Conservation (phyloP, 179 eudicot genomes). For the Silene vulgaris region DNA sequence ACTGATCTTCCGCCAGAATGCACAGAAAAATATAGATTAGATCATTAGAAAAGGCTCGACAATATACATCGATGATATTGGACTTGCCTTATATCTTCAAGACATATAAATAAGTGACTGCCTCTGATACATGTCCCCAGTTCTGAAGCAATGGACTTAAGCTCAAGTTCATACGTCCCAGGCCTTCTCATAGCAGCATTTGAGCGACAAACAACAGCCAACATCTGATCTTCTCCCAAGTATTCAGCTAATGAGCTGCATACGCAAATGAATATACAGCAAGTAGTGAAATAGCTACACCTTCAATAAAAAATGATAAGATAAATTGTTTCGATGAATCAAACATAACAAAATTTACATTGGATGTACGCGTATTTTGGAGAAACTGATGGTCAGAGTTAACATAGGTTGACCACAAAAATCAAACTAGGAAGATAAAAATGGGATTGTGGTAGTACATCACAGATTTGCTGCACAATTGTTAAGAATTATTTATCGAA, state of each 20-base stretch:
- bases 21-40: neutral
- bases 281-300: too few relatives aligned
- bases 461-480: neutral
- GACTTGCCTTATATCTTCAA: constrained; percentile 59
- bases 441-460: too few relatives aligned
- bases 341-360: too few relatives aligned
- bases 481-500: neutral
- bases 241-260: constrained; percentile 52
- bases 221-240: constrained; percentile 69
- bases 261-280: constrained; percentile 12
- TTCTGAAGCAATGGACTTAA: constrained; percentile 30
- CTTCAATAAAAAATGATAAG: too few relatives aligned
- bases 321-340: too few relatives aligned
- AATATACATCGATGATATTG: neutral
- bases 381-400: too few relatives aligned
- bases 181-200: constrained; percentile 30
- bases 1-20: neutral
- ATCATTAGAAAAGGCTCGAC: neutral
- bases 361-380: too few relatives aligned
- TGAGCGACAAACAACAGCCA: constrained; percentile 56
- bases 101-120: constrained; percentile 41
- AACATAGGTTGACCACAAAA: too few relatives aligned
- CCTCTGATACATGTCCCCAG: constrained; percentile 30
- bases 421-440: too few relatives aligned
- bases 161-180: constrained; percentile 32